These are phyloP conservation scores for Ophiostoma pallidulum DNA, from an alignment of 2,329 filamentous ascomycete species.

Conservation along the genomic window DNA sequence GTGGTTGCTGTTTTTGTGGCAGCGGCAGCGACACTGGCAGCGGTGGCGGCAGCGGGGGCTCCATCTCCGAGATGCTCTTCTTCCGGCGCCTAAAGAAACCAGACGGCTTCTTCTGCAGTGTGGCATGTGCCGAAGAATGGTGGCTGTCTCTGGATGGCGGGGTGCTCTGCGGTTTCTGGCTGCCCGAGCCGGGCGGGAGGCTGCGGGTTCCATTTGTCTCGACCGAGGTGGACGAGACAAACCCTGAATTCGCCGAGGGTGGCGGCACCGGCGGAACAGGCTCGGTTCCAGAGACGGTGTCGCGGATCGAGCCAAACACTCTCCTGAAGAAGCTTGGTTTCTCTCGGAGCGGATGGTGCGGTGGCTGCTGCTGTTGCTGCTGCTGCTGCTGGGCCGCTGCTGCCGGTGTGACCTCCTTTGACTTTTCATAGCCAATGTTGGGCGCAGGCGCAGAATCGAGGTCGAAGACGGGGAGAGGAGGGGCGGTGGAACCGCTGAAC, in stretches of 20 bases:
- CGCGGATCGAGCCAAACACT: constrained; percentile 72
- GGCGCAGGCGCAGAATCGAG: constrained; percentile 48
- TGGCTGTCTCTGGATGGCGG: constrained; percentile 45
- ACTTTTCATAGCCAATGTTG: constrained; percentile 49
- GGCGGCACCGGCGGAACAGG: constrained; percentile 14
- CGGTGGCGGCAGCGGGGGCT: constrained; percentile 51
- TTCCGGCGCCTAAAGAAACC: constrained; percentile 92
- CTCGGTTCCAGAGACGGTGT: constrained; percentile 22
- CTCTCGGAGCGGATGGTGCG: constrained; percentile 41
- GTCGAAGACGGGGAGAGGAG: constrained; percentile 23
- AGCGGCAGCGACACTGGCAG: constrained; percentile 34
- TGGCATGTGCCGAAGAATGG: constrained; percentile 34
- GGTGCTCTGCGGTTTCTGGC: constrained; percentile 38
- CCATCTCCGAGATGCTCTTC: constrained; percentile 68
- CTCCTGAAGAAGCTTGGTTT: constrained; percentile 85
- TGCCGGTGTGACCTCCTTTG: constrained; percentile 40
- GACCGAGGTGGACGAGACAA: constrained; percentile 28
- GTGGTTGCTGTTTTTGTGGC: not conserved
- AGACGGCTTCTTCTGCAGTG: constrained; percentile 79
- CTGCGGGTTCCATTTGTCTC: constrained; percentile 25
- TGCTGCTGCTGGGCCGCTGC: constrained; percentile 17
- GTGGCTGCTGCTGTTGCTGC: constrained; percentile 3
- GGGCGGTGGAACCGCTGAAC: constrained; percentile 20
- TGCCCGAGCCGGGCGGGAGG: constrained; percentile 32
- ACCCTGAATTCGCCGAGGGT: constrained; percentile 17